These are phyloP conservation scores for Kodamaea anthophila DNA, from an alignment of 1,139 yeast genomes.

Conservation along the genomic window DNA sequence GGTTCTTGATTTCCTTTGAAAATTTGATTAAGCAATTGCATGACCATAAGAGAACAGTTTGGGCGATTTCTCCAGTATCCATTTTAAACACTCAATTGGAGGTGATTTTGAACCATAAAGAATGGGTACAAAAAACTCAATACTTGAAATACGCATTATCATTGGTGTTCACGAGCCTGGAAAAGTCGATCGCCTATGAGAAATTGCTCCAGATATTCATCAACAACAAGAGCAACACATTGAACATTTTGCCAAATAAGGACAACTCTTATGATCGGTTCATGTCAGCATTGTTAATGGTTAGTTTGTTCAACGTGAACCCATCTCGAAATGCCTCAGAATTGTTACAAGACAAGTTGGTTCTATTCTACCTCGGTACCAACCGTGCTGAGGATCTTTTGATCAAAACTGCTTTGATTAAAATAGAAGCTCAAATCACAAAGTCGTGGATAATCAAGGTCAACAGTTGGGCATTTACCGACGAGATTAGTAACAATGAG, in stretches of 20 bases:
- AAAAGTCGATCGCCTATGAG: constrained; percentile 37
- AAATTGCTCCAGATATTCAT: constrained; percentile 62
- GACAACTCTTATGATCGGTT: constrained; percentile 24
- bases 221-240: constrained; percentile 37
- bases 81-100: constrained; percentile 65
- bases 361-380: constrained; percentile 58
- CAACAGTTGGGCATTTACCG: constrained; percentile 60
- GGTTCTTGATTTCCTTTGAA: constrained; percentile 18
- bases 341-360: constrained; percentile 41
- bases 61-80: constrained; percentile 41
- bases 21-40: constrained; percentile 13
- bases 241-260: constrained; percentile 21
- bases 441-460: constrained; percentile 56
- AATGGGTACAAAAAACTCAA: constrained; percentile 39
- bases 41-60: constrained; percentile 17
- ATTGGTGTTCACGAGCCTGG: constrained; percentile 28
- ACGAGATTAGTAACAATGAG: constrained; percentile 33
- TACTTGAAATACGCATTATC: constrained; percentile 39
- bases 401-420: constrained; percentile 47
- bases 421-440: constrained; percentile 48
- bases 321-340: constrained; percentile 40
- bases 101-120: constrained; percentile 42
- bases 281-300: constrained; percentile 39
- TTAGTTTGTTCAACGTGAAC: constrained; percentile 43
- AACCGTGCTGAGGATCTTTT: constrained; percentile 55